These are phyloP conservation scores for Rhinocladiella mackenziei DNA, from an alignment of 2,329 filamentous ascomycete genomes.

Conservation along the genomic window DNA sequence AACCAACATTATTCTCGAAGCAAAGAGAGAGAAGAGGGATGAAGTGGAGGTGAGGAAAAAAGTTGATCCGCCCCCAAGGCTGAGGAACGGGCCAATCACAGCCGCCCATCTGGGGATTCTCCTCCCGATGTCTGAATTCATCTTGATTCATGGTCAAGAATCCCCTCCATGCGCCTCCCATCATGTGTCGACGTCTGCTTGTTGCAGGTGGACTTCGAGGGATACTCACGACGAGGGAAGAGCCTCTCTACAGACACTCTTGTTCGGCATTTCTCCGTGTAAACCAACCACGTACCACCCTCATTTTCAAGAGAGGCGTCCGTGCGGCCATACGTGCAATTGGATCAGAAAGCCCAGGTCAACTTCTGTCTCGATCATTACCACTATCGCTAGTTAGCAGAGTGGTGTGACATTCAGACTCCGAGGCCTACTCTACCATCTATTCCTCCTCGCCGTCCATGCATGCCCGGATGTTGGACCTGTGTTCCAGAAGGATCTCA, in stretches of 20 bases:
- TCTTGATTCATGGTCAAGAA: background rate
- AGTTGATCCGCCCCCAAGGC: conserved; percentile 2
- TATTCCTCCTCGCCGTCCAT: background rate
- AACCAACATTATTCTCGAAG: background rate
- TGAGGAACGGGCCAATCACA: conserved; percentile 6
- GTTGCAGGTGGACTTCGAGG: no score
- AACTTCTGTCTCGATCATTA: background rate
- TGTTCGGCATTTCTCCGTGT: no score
- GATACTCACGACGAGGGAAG: no score
- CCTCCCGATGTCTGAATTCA: no score
- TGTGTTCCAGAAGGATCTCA: background rate
- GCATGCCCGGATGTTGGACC: background rate
- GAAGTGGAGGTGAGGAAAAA: background rate
- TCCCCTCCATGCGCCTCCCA: background rate
- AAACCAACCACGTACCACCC: no score
- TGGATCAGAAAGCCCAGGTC: conserved; percentile 6
- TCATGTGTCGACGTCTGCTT: no score
- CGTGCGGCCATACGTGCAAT: conserved; percentile 4
- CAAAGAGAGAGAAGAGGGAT: background rate
- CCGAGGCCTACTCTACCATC: background rate
- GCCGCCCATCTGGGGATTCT: no score
- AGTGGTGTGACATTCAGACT: no score
- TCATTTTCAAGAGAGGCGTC: no score
- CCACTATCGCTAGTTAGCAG: no score
- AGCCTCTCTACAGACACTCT: no score